Evolutionary conservation across 2,329 filamentous ascomycete species (phyloP).

Genomic region (Apiospora malaysiana): DNA sequence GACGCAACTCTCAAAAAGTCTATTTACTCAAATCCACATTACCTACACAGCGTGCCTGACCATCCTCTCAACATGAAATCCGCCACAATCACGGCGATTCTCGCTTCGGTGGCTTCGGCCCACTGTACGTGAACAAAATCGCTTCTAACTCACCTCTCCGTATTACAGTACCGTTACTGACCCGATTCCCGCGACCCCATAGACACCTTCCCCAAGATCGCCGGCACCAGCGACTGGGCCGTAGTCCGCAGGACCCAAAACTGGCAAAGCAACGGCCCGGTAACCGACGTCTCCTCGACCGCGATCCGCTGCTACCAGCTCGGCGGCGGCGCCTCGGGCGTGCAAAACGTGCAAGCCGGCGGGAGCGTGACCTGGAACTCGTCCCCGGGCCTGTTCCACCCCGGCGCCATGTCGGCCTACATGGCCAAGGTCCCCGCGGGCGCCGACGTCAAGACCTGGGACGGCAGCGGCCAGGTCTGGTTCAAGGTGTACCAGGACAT

Average conservation of each 20-base stretch:
- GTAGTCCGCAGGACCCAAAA: constrained; percentile 50
- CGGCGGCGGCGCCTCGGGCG: constrained; percentile 44
- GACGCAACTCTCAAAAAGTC: too few species aligned
- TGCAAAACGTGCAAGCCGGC: constrained; percentile 46
- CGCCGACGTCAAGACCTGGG: constrained; percentile 43
- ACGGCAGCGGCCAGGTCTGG: constrained; percentile 47
- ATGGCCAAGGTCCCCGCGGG: constrained; percentile 47
- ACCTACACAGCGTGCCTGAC: too few species aligned
- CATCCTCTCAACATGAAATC: constrained; percentile 6
- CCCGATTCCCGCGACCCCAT: not conserved
- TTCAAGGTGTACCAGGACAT: constrained; percentile 51
- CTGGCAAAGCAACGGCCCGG: constrained; percentile 50
- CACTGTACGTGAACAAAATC: not conserved
- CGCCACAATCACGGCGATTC: not conserved
- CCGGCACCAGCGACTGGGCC: constrained; percentile 37
- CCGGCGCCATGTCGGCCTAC: constrained; percentile 47
- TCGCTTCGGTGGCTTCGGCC: constrained; percentile 4
- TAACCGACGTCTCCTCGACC: constrained; percentile 52
- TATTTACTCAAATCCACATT: too few species aligned
- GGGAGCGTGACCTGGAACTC: constrained; percentile 47
- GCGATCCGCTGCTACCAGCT: constrained; percentile 59
- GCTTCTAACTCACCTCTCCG: not conserved
- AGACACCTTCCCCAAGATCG: constrained; percentile 41
- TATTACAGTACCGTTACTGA: not conserved
- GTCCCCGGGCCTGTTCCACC: constrained; percentile 46